Base-by-base conservation (phyloP, 345 rosid species). In the Clarkia xantiana region DNA sequence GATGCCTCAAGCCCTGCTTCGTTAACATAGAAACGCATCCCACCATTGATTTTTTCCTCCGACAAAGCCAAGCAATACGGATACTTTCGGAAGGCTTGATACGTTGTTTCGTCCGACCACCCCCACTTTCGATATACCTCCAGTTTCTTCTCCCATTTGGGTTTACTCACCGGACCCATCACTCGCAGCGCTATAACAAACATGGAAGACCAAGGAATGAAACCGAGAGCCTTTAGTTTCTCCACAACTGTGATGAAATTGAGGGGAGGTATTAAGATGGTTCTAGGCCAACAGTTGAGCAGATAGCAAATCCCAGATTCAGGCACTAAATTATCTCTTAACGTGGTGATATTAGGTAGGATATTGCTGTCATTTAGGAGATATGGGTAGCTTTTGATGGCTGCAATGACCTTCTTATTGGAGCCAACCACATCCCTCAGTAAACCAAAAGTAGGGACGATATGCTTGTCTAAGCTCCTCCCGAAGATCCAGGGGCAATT, bases 401-500 rank as follows among this genome's bases (percentile, higher is more conserved):
- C 45, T 9, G 11, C 12, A 0, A 73, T 2, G 15, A 41, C 51
- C 34, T 11, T 38, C 54, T 49, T 53, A 9, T 58, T 47, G 2
- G 62, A 49, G 14, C 34, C 3, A 19, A 65, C 44, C 11, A 65
- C 36, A 25, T 50, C 42, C 2, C 23, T 18, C 18, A 71, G 46
- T 54, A 20, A 58, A 18, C 62, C 43, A 52, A 55, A 67, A 13
- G 10, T 6, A 52, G 72, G 75, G 54, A 63, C 45, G 18, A 70
- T 39, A 1, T 49, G 59, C 11, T 59, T 56, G 43, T 67, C 55
- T 22, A 75, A 58, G 58, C 71, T 75, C n/a, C 52, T 42, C 2
- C 0, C 0, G 11, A 67, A 25, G 23, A 62, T 1, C 14, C 9
- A 0, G 0, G 69, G 63, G 56, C 10, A 9, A 9, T 0, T 5